Base-by-base conservation (phyloP, 2,329 filamentous ascomycete genomes). In the Rhynchosporium secalis region DNA sequence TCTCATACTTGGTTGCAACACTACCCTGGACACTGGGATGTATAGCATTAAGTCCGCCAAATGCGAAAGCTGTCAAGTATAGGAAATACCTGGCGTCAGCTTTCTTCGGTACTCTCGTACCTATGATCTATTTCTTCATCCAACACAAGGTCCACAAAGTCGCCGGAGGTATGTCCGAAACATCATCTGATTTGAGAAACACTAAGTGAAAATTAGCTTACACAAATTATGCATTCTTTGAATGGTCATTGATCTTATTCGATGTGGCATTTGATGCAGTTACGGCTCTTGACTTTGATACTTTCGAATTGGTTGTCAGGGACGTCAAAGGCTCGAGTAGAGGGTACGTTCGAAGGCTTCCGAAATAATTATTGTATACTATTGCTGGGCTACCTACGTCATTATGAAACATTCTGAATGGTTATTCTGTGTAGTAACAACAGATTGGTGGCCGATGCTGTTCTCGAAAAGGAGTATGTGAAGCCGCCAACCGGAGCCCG, bases 301-400 rank as follows among this genome's bases (percentile, higher is more conserved):
- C 88, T 60, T 90, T 98, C 74, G 94, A 98, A 76, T 80, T 99
- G 72, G 83, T 92, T 70, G 83, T 99, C 68, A 91, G 86, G 80
- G 94, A 98, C 79, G 84, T 93, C 69, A 94, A 92, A 80, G 93
- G 92, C 68, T 79, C 88, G 74, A 95, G 90, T 82, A 93, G 94
- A 91, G 93, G 94, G 95, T 99, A 99, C 85, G 95, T 99, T 80
- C 86, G 88, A 80, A 89, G 89, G 89, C 92, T 97, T 84, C 94
- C 94, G 71, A 91, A 86, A 81, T 97, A 93, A 85, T 79, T 69
- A 67, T 82, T 84, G 79, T 80, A 81, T 80, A 81, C 75, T 78
- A 75, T 70, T 60, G 67, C 62, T 60, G 28, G 59, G 59, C 65
- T 65, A 57, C 65, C 65, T 67, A 66, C 60, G 67, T 65, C 28